Conservation (phyloP, 2,329 filamentous ascomycete genomes). For the Aschersonia sp. region DNA sequence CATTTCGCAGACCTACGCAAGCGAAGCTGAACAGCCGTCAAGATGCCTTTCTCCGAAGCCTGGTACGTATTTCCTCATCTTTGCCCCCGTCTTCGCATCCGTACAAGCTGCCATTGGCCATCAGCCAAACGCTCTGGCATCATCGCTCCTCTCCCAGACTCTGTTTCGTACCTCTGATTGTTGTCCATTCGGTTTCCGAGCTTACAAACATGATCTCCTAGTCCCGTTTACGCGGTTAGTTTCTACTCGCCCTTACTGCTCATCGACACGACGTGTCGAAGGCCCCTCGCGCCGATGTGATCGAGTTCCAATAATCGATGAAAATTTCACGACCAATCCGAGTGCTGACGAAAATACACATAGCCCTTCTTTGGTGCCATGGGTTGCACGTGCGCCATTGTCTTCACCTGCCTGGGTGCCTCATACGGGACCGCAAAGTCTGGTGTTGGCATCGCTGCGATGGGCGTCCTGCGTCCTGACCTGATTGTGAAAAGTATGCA, state of each 20-base stretch:
- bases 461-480: conserved; percentile 96
- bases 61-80: conserved; percentile 49
- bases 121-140: conserved; percentile 16
- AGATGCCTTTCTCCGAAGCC: conserved; percentile 59
- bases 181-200: conserved; percentile 9
- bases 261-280: conserved; percentile 15
- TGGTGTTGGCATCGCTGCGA: conserved; percentile 94
- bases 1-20: conserved; percentile 6
- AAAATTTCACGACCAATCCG: neutral
- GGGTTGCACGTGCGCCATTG: conserved; percentile 93
- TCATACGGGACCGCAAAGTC: conserved; percentile 99
- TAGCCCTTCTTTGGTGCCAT: conserved; percentile 91
- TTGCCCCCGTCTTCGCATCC: conserved; percentile 16
- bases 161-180: conserved; percentile 1
- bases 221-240: conserved; percentile 99
- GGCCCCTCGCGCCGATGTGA: neutral
- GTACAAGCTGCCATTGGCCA: conserved; percentile 8
- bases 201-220: conserved; percentile 34
- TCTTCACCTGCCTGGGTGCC: conserved; percentile 93
- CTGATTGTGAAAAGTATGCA: conserved; percentile 96
- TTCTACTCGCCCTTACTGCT: conserved; percentile 11
- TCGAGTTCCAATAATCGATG: neutral
- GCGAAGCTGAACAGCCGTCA: conserved; percentile 24
- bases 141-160: conserved; percentile 3
- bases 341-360: neutral